phyloP scores from a whole-genome alignment of 2,329 filamentous ascomycete species.

The Xylariales sp. region DNA sequence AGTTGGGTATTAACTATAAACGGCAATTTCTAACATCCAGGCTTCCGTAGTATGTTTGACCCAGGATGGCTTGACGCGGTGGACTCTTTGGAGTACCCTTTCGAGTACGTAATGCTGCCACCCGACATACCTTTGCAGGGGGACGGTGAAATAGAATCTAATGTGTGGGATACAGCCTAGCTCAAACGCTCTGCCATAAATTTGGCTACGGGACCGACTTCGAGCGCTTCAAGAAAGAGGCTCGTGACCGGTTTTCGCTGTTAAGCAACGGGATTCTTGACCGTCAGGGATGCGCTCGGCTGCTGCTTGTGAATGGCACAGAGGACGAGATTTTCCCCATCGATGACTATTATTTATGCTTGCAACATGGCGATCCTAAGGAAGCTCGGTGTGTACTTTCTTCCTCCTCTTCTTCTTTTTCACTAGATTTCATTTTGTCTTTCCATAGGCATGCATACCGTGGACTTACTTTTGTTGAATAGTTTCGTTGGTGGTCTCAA shows the following conservation, averaged over 20 bases:
- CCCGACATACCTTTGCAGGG: neutral
- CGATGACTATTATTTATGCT: constrained; percentile 67
- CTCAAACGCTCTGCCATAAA: constrained; percentile 48
- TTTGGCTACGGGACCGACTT: constrained; percentile 47
- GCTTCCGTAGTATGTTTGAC: constrained; percentile 61
- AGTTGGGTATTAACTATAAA: too few species aligned
- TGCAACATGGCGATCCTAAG: constrained; percentile 65
- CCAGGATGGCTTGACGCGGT: constrained; percentile 63
- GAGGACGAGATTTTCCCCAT: constrained; percentile 72
- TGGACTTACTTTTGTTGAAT: neutral
- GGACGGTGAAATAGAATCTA: neutral
- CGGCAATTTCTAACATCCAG: neutral
- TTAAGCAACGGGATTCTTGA: constrained; percentile 66
- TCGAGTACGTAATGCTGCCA: constrained; percentile 55
- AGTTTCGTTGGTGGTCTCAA: constrained; percentile 49
- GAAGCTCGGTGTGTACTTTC: constrained; percentile 52
- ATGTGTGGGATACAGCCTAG: constrained; percentile 36
- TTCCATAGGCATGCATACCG: neutral
- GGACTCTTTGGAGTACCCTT: constrained; percentile 69
- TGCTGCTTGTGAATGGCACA: constrained; percentile 67
- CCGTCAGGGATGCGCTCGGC: constrained; percentile 56
- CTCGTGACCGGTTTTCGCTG: constrained; percentile 61
- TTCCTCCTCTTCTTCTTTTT: neutral
- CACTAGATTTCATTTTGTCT: neutral
- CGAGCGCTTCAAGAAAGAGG: constrained; percentile 49